A percentile compares a stretch with the other conserved stretches of the same genome.
phyloP scores from a whole-genome alignment of 345 rosid species.

The Rhodomyrtus tomentosa region DNA sequence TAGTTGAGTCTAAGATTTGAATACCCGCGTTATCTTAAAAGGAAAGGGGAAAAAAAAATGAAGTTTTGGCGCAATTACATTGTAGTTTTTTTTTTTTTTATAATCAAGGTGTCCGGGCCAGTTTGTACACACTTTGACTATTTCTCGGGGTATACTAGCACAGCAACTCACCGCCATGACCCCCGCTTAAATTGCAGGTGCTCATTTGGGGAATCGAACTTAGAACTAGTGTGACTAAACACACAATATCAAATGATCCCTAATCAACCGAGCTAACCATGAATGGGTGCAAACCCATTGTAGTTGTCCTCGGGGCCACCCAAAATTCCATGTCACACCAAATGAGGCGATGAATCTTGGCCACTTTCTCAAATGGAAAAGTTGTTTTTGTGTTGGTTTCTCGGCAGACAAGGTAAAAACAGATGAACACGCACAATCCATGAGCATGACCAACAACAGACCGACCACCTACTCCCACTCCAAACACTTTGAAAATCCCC shows the following conservation, averaged over 20 bases:
- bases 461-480: slow-evolving; percentile 3
- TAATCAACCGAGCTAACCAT: too few relatives aligned
- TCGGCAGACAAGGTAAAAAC: not conserved
- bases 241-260: too few relatives aligned
- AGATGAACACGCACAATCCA: not conserved
- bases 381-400: not conserved
- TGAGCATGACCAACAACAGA: slow-evolving; percentile 8
- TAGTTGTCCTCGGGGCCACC: not conserved
- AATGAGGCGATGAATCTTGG: not conserved
- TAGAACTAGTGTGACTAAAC: too few relatives aligned
- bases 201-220: too few relatives aligned
- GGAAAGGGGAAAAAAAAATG: not conserved
- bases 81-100: too few relatives aligned
- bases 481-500: not conserved
- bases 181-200: too few relatives aligned
- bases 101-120: too few relatives aligned
- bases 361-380: not conserved
- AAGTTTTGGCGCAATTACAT: not conserved
- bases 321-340: not conserved
- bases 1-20: not conserved
- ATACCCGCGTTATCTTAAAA: not conserved
- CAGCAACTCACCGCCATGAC: too few relatives aligned
- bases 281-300: not conserved
- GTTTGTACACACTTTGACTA: too few relatives aligned
- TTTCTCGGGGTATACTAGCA: too few relatives aligned